Base-by-base conservation (phyloP, 1,284 basidiomycete species). In the Butyriboletus appendiculatus region DNA sequence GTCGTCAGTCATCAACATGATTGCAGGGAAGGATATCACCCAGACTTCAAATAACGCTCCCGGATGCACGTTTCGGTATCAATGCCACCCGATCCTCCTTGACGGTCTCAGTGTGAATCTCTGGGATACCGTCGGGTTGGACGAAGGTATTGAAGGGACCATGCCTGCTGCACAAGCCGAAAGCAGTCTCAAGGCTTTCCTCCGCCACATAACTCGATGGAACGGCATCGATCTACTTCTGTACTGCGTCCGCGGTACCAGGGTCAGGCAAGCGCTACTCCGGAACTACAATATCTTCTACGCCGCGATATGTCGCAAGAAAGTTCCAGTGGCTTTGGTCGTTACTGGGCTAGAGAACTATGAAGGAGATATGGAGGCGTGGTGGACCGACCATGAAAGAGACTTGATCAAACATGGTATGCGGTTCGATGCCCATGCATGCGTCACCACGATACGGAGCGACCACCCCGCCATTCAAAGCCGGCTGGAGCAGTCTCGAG, bases 281-380 rank as follows among this genome's bases (percentile, higher is more conserved):
- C 59, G 53, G 33, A 73, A 72, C 51, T 73, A 72, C 53, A 60
- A 64, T n/a, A 47, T 71, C 20, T 68, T 73, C 57, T 63, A 68
- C 34, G 57, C 60, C 7, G 58, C 60, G 8, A 56, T 69, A 48
- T 70, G 64, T 43, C 50, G 62, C 62, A 59, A 59, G 60, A 65
- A 59, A 49, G 65, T 72, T 16, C 69, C 68, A 1, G 60, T 74
- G 10, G 67, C 66, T n/a, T 50, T 70, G 48, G 58, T 73, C 11
- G 60, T 71, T 15, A 73, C 70, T 12, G 62, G 61, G n/a, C 57
- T 74, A n/a, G 72, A 71, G 56, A 61, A 72, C 41, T 68, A 70
- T 9, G 59, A 67, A 38, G 59, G 45, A 40, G 52, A 67, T 3
- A 72, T 73, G 71, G 68, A 73, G 12, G 22, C 30, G 3, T 71